Evolutionary conservation across 345 rosid species (phyloP), one percentile per base, ranked within the genome.

Genomic region (Corymbia maculata): DNA sequence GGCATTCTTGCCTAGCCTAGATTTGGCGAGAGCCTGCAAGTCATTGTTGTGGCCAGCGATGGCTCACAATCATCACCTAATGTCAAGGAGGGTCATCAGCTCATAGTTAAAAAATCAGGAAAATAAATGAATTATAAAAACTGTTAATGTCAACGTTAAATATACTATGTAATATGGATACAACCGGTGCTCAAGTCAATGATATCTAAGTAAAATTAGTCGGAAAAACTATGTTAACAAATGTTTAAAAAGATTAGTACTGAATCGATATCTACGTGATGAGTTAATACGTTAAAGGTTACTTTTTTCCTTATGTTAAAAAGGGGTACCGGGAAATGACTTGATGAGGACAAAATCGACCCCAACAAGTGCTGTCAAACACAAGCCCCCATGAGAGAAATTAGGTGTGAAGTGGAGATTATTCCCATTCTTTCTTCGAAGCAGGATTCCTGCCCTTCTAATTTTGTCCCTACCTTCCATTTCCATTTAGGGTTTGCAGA

Each of bases 31-130:
- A 22, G 22, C 11, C 26, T 7, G 0, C 4, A 0, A 24, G 30
- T 10, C 30, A 7, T 59, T 5, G 3, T 12, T 5, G 16, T 61
- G 70, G 70, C 70, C 70, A 61, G 30, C n/a, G 17, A 13, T 9
- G 75, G 36, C 75, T 64, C 9, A 3, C 0, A 6, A 3, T 19
- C 75, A 19, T 64, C 36, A 6, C 4, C 15, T 9, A 64, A 2
- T 26, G 13, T n/a, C 0, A 4, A 6, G 0, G 1, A 11, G 6
- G 14, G 68, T 11, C 30, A 24, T n/a, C 15, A 3, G 1, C 3
- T 30, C 32, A 61, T 26, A 28, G 28, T 61, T 61, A 26, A 59
- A 11, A 11, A 36, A 36, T 13, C 2, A 15, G 6, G 14, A 14
- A 52, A 52, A 52, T 14, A 14, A 52, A 52, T 6, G 17, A 52